Evolutionary conservation across 2,329 filamentous ascomycete genomes (phyloP).

Genomic region (Penicillium sp.): DNA sequence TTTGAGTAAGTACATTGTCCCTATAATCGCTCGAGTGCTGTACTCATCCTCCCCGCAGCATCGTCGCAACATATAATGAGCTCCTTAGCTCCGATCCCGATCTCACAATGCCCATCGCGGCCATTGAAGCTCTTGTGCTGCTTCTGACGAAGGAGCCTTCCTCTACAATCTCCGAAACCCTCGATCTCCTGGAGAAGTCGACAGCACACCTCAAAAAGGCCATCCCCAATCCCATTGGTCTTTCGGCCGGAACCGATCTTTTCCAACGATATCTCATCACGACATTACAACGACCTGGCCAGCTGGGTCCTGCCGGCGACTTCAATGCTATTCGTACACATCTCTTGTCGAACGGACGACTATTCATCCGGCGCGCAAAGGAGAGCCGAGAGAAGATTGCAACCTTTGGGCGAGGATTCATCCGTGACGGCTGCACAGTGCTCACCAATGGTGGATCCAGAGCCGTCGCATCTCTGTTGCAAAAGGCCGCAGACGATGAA

Average conservation of each 20-base stretch:
- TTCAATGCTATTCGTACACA: constrained; percentile 81
- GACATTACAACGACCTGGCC: constrained; percentile 55
- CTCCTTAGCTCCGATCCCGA: constrained; percentile 67
- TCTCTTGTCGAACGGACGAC: constrained; percentile 74
- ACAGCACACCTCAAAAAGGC: constrained; percentile 70
- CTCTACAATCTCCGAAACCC: constrained; percentile 87
- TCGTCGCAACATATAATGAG: constrained; percentile 61
- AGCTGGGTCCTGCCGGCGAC: constrained; percentile 53
- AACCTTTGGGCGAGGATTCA: constrained; percentile 68
- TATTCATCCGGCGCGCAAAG: constrained; percentile 84
- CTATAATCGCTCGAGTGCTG: background rate
- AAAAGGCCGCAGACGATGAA: constrained; percentile 64
- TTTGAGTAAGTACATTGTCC: constrained; percentile 34
- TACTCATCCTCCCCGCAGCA: constrained; percentile 38
- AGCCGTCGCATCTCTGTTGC: constrained; percentile 72
- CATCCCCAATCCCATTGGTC: constrained; percentile 81
- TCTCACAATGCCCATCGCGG: constrained; percentile 90
- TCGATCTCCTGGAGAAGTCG: constrained; percentile 74
- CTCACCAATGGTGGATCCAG: constrained; percentile 85
- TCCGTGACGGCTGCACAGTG: constrained; percentile 73
- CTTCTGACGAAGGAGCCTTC: constrained; percentile 74
- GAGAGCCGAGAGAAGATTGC: constrained; percentile 80
- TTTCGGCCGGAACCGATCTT: constrained; percentile 89
- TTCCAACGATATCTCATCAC: constrained; percentile 91
- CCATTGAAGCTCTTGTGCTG: constrained; percentile 84